A percentile compares a stretch with the other conserved stretches of the same genome.
These are phyloP conservation scores for Tolypocladium capitatum DNA, from an alignment of 2,329 filamentous ascomycete genomes.

Conservation along the genomic window DNA sequence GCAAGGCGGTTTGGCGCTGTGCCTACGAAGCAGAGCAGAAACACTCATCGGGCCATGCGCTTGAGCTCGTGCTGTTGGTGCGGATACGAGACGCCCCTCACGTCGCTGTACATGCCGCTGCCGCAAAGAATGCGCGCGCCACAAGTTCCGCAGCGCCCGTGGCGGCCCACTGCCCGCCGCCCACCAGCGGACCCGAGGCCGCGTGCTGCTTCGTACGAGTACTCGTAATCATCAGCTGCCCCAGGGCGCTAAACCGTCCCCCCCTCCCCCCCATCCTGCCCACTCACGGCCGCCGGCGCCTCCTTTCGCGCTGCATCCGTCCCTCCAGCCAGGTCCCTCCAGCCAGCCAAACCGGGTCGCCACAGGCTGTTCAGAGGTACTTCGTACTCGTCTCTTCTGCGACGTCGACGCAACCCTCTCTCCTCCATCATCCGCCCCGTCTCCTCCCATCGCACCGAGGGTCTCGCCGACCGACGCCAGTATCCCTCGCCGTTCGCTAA, in stretches of 20 bases:
- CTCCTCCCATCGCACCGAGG: neutral
- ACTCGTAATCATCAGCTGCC: too few species aligned
- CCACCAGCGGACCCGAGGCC: too few species aligned
- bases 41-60: too few species aligned
- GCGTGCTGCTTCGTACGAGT: too few species aligned
- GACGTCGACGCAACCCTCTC: neutral
- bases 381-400: too few species aligned
- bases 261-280: neutral
- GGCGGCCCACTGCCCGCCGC: neutral
- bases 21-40: too few species aligned
- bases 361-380: neutral
- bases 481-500: neutral
- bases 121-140: neutral
- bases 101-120: neutral
- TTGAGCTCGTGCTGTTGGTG: too few species aligned
- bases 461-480: neutral
- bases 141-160: neutral
- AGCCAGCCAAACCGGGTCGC: neutral
- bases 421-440: neutral
- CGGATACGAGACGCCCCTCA: constrained; percentile 13
- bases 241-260: neutral
- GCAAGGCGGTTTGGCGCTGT: neutral
- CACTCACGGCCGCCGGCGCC: neutral
- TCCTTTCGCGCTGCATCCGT: neutral
- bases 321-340: neutral